A percentile compares a stretch with the other conserved stretches of the same genome.
Evolutionary conservation across 2,329 filamentous ascomycete species (phyloP).

Genomic region (Pseudocercospora musae): DNA sequence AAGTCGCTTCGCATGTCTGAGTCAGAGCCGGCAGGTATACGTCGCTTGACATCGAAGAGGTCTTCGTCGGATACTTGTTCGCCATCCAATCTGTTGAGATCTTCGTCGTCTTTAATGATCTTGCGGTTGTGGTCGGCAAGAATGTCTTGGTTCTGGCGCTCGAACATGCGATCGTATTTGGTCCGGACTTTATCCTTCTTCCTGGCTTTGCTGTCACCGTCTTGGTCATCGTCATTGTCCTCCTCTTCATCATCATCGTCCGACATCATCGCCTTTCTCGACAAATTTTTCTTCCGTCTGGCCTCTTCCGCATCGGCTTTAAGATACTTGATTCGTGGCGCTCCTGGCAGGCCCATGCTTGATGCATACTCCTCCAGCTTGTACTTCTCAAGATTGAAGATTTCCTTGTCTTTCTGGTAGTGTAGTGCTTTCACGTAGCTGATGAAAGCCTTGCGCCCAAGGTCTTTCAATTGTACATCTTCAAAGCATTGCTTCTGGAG

Average conservation of each 20-base stretch:
- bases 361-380: constrained; percentile 81
- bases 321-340: constrained; percentile 88
- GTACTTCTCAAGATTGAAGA: constrained; percentile 80
- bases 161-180: constrained; percentile 98
- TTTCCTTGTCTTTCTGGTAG: constrained; percentile 84
- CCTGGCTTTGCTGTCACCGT: constrained; percentile 44
- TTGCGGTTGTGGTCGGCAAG: constrained; percentile 91
- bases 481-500: constrained; percentile 95
- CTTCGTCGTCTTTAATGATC: constrained; percentile 62
- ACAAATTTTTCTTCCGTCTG: constrained; percentile 83
- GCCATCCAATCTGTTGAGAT: constrained; percentile 34
- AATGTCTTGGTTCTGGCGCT: constrained; percentile 92
- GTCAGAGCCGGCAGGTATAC: constrained; percentile 60
- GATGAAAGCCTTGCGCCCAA: constrained; percentile 93
- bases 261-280: constrained; percentile 58
- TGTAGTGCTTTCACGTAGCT: constrained; percentile 83
- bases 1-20: constrained; percentile 50
- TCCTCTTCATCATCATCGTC: constrained; percentile 59
- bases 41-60: constrained; percentile 86
- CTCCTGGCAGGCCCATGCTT: constrained; percentile 83
- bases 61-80: constrained; percentile 53
- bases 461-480: constrained; percentile 86
- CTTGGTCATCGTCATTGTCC: constrained; percentile 53
- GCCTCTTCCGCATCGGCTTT: constrained; percentile 85
- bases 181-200: constrained; percentile 73